Percentiles rank a stretch among this genome's conserved stretches.
Conservation (phyloP, 1,284 basidiomycete species). For the Pholiota adiposa region DNA sequence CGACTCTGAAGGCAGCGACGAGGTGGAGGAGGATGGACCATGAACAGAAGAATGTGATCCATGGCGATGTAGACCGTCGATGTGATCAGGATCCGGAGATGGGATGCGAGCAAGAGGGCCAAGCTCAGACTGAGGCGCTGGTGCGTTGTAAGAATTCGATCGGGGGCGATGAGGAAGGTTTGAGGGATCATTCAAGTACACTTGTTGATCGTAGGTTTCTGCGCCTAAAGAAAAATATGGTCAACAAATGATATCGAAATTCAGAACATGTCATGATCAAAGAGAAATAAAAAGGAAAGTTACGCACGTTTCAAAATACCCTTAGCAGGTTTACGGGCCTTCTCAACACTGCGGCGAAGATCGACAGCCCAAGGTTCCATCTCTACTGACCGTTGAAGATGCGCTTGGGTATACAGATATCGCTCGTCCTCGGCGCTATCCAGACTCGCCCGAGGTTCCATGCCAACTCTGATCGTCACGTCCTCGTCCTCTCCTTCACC, state of each 20-base stretch:
- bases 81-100: slow-evolving; percentile 81
- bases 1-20: slow-evolving; percentile 23
- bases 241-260: slow-evolving; percentile 2
- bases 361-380: slow-evolving; percentile 76
- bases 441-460: slow-evolving; percentile 44
- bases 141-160: slow-evolving; percentile 81
- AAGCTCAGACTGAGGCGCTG: slow-evolving; percentile 56
- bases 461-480: slow-evolving; percentile 66
- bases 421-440: slow-evolving; percentile 41
- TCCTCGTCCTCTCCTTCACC: slow-evolving; percentile 78
- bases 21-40: slow-evolving; percentile 20
- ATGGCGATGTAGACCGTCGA: slow-evolving; percentile 81
- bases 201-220: slow-evolving; percentile 63
- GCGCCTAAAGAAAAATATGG: slow-evolving; percentile 49
- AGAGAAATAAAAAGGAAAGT: slow-evolving; percentile 18
- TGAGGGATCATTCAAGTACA: slow-evolving; percentile 49
- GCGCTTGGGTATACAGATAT: slow-evolving; percentile 4
- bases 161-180: slow-evolving; percentile 55
- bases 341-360: slow-evolving; percentile 68
- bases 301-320: slow-evolving; percentile 89
- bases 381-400: slow-evolving; percentile 48
- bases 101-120: slow-evolving; percentile 81
- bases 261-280: slow-evolving; percentile 15
- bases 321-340: slow-evolving; percentile 67
- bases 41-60: slow-evolving; percentile 52